These are phyloP conservation scores for Aspergillus kassunensis DNA, from an alignment of 495 filamentous ascomycete genomes.

Conservation along the genomic window DNA sequence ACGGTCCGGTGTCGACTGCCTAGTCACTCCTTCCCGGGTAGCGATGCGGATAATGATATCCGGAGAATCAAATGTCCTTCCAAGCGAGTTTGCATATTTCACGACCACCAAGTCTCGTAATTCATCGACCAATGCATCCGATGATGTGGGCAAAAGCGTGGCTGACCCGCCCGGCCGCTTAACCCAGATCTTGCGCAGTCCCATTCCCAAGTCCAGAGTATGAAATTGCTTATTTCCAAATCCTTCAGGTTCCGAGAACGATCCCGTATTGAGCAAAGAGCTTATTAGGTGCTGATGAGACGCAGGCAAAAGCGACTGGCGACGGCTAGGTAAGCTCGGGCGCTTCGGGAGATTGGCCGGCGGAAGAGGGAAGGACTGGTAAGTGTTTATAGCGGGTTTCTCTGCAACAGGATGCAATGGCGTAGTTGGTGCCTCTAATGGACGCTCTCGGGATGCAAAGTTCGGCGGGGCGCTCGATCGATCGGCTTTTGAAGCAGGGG, in stretches of 20 bases:
- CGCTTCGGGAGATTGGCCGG: slow-evolving; percentile 28
- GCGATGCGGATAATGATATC: slow-evolving; percentile 71
- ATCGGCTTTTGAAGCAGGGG: slow-evolving; percentile 1
- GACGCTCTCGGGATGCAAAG: slow-evolving; percentile 18
- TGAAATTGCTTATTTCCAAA: slow-evolving; percentile 17
- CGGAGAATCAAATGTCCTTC: slow-evolving; percentile 81
- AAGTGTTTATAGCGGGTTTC: slow-evolving; percentile 19
- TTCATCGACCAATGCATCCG: slow-evolving; percentile 93
- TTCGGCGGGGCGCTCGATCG: slow-evolving; percentile 17
- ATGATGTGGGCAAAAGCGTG: slow-evolving; percentile 77
- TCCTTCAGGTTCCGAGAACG: slow-evolving; percentile 24
- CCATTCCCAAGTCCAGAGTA: slow-evolving; percentile 30
- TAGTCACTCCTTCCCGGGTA: slow-evolving; percentile 43
- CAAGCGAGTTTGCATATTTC: slow-evolving; percentile 92
- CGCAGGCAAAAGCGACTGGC: slow-evolving; percentile 48
- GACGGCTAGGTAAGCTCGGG: slow-evolving; percentile 41
- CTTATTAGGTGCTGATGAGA: slow-evolving; percentile 44
- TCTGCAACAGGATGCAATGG: slow-evolving; percentile 33
- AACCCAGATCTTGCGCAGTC: slow-evolving; percentile 88
- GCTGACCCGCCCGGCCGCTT: slow-evolving; percentile 78
- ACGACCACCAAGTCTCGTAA: slow-evolving; percentile 85
- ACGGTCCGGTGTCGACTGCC: slow-evolving; percentile 56
- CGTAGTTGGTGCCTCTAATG: slow-evolving; percentile 24
- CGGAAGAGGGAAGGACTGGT: slow-evolving; percentile 18
- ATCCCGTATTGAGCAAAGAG: slow-evolving; percentile 33